Evolutionary conservation across 192 early-diverging fungal species (phyloP), one percentile per base, ranked within the genome.

Genomic region (Coemansia sp.): DNA sequence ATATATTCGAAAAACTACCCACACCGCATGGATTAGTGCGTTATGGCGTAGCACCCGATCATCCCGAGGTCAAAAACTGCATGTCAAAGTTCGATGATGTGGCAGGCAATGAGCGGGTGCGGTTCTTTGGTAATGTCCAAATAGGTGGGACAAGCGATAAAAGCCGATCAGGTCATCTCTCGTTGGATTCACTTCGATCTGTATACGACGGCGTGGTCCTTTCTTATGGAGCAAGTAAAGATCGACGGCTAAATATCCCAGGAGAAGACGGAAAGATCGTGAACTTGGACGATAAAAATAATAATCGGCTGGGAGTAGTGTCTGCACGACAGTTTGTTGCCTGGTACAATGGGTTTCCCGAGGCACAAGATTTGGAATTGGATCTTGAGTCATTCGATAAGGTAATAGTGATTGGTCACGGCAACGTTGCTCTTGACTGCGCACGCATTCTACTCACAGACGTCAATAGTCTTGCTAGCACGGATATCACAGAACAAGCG

Each of bases 31-130:
- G 97, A 2, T 82, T 97, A 6, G 94, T 94, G 24, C 85, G 95
- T 2, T 98, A 87, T 74, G 97, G 95, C 26, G 95, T 98, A 16
- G 94, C 97, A 22, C 94, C 97, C 5, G 94, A 97, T 74, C 97
- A 98, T 66, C 93, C 92, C 6, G 95, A 97, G 78, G 97, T 96
- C 23, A 98, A 98, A 83, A 74, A 73, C 65, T 71, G 68, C 19
- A 93, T 88, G 77, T 73, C 85, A 66, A 93, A 90, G 57, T 97
- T 98, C 68, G 88, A 93, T 50, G 81, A 89, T 21, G 88, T 94
- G 2, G 88, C 91, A 0, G 49, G 65, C 23, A 83, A 92, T 64
- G 65, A 83, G 7, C 76, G 90, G 0, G 91, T 93, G 48, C 83
- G 82, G 23, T 96, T 90, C 60, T 76, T 93, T 22, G 95, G 93